Percentiles rank a stretch among this genome's conserved stretches.
Conservation (phyloP, 148 eudicot species). For the Polygonum maritimum region DNA sequence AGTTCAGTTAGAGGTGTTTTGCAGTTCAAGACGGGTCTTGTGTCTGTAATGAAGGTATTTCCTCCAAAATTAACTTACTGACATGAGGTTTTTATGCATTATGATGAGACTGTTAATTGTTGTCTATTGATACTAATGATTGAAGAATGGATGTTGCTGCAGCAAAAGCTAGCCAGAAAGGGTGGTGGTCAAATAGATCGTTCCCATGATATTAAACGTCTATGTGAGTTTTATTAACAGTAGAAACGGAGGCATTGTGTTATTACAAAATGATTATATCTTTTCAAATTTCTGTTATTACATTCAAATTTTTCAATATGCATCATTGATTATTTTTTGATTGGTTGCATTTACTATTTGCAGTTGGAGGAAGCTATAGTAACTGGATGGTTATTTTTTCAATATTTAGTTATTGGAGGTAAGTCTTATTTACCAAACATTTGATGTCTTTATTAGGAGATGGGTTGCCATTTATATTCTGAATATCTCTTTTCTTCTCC, state of each 20-base stretch:
- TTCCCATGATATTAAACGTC: slow-evolving; percentile 63
- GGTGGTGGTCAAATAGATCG: slow-evolving; percentile 84
- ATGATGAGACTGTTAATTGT: no score
- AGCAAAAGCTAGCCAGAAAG: slow-evolving; percentile 92
- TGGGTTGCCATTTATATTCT: neutral
- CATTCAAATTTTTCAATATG: neutral
- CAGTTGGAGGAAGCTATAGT: slow-evolving; percentile 97
- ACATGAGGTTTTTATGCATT: neutral
- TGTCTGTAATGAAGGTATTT: slow-evolving; percentile 91
- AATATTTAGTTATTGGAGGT: slow-evolving; percentile 99
- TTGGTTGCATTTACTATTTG: slow-evolving; percentile 7
- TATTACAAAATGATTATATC: neutral
- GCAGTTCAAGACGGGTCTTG: slow-evolving; percentile 91
- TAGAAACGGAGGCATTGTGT: slow-evolving; percentile 73
- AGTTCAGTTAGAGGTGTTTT: slow-evolving; percentile 98
- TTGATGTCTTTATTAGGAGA: neutral
- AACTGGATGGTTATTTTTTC: slow-evolving; percentile 91
- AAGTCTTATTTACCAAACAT: slow-evolving; percentile 12
- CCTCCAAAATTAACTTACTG: neutral
- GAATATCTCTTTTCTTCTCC: neutral
- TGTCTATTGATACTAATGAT: neutral
- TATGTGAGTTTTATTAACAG: slow-evolving; percentile 78
- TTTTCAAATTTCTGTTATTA: neutral
- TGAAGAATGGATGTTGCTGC: slow-evolving; percentile 20
- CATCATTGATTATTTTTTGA: neutral